Base-by-base conservation (phyloP, 306 rosid species). In the Rosa lucieae region DNA sequence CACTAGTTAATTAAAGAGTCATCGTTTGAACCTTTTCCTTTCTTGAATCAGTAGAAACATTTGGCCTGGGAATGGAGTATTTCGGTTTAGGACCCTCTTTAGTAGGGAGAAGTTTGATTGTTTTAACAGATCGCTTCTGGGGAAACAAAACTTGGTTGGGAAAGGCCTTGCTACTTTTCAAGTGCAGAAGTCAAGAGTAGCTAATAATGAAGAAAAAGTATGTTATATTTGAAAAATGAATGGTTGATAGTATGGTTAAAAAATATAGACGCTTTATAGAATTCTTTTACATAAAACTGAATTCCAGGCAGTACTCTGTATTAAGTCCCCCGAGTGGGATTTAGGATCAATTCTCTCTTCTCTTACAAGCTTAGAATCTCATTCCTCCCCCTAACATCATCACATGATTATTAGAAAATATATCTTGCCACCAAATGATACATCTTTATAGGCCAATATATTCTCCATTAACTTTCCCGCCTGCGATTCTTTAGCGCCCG, bases 321-420 rank as follows among this genome's bases (percentile, higher is more conserved):
- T 67, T 17, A 37, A 35, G 55, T 49, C 48, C 70, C 79, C 76
- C 52, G 40, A 82, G 76, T 82, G 55, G 78, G 78, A 82, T 81
- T 70, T 77, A 76, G 79, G 68, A 85, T 84, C 84, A 18, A 53
- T 79, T 85, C 87, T 77, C 85, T 78, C 74, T 73, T 83, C 81
- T 79, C 83, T 72, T 59, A 62, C 83, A 89, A 84, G 88, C 66
- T 72, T 82, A 78, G 93, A 85, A 86, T 86, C 89, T 62, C 53
- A 80, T 88, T 90, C 93, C 56, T 77, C 17, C 47, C 69, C 70
- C 51, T 72, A 66, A 78, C 77, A 32, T 78, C 76, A 67, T 81
- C 86, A 76, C 68, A 70, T 58, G 72, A n/a, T n/a, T 74, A 69
- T 74, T 59, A n/a, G 73, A 48, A 71, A 52, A 70, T 52, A 67